Percentiles rank a stretch among this genome's conserved stretches.
Conservation (phyloP, 257 asterid genomes). For the Rubia yunnanensis region DNA sequence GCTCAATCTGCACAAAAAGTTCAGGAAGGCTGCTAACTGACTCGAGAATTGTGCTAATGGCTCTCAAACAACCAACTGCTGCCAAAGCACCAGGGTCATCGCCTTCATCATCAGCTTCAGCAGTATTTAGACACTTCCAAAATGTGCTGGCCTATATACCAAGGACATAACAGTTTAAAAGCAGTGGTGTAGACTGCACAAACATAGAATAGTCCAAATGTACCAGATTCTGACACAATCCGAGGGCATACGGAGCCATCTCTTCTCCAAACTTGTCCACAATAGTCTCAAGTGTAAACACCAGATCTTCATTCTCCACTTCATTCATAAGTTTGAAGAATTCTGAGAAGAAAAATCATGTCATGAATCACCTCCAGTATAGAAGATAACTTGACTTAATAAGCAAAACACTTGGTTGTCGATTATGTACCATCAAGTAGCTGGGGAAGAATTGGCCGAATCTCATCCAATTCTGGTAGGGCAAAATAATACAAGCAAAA, state of each 20-base stretch:
- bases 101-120: constrained; percentile 93
- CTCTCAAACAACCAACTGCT: constrained; percentile 99
- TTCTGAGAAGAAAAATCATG: constrained; percentile 36
- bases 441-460: constrained; percentile 91
- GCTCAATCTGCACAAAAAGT: constrained; percentile 79
- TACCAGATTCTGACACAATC: constrained; percentile 97
- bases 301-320: constrained; percentile 99
- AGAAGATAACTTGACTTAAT: not conserved
- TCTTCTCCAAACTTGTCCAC: constrained; percentile 99
- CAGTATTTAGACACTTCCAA: constrained; percentile 91
- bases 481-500: constrained; percentile 12
- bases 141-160: constrained; percentile 83
- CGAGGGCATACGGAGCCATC: constrained; percentile 98
- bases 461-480: constrained; percentile 65
- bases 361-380: constrained; percentile 1
- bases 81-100: constrained; percentile 99
- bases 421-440: constrained; percentile 73
- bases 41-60: constrained; percentile 97
- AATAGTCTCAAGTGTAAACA: constrained; percentile 90
- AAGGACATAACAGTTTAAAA: not conserved
- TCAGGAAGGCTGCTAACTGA: constrained; percentile 88
- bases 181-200: not conserved
- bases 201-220: not conserved
- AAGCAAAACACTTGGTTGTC: not conserved
- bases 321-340: constrained; percentile 95